A percentile compares a stretch with the other conserved stretches of the same genome.
These are phyloP conservation scores for Pseudogymnoascus sp. DNA, from an alignment of 2,329 filamentous ascomycete genomes.

Conservation along the genomic window DNA sequence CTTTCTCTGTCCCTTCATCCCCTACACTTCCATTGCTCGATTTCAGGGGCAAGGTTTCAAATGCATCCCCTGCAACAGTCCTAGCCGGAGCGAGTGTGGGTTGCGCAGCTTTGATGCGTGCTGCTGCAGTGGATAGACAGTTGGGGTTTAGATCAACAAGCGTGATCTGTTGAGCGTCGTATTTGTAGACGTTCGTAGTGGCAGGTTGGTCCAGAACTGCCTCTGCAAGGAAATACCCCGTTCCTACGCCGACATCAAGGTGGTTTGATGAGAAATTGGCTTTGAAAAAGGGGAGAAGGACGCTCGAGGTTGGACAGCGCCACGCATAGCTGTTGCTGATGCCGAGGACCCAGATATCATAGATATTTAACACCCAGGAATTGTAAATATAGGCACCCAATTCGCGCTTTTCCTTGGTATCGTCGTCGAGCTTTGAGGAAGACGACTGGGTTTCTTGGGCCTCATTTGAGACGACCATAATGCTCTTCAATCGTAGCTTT, in stretches of 20 bases:
- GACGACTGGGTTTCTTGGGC: neutral
- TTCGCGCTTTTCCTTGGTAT: neutral
- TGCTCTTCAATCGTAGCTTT: neutral
- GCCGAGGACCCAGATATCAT: conserved; percentile 20
- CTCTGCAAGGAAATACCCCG: conserved; percentile 24
- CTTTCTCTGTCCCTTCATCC: conserved; percentile 4
- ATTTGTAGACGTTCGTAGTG: neutral
- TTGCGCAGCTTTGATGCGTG: conserved; percentile 13
- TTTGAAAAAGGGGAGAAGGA: conserved; percentile 23
- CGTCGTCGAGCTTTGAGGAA: neutral
- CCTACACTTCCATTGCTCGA: conserved; percentile 9
- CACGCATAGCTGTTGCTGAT: conserved; percentile 23
- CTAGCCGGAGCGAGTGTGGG: conserved; percentile 15
- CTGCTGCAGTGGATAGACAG: conserved; percentile 26
- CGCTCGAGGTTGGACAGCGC: conserved; percentile 20
- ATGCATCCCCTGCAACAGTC: conserved; percentile 31
- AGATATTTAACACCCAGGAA: conserved; percentile 14
- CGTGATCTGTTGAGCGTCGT: conserved; percentile 15
- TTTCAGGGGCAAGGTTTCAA: conserved; percentile 24
- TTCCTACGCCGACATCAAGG: conserved; percentile 27
- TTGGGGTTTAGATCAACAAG: conserved; percentile 24
- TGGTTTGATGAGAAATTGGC: conserved; percentile 20
- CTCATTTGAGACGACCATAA: neutral
- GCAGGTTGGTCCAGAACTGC: conserved; percentile 11
- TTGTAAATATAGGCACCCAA: neutral